phyloP scores from a whole-genome alignment of 2,329 filamentous ascomycete species.

The Alternaria angustiovoidea region DNA sequence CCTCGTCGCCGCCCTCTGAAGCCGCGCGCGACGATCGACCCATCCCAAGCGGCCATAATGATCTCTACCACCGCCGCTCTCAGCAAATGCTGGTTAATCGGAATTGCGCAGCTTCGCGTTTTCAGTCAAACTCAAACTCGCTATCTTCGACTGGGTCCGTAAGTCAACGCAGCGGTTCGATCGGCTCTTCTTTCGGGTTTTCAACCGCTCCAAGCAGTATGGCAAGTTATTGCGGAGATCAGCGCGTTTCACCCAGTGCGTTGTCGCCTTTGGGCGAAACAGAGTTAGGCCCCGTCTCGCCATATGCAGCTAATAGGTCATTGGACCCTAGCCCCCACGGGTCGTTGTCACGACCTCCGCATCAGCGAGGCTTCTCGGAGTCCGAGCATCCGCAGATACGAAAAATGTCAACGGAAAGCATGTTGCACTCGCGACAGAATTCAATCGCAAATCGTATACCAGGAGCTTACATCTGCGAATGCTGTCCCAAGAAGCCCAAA shows the following conservation, averaged over 20 bases:
- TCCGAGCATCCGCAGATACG: constrained; percentile 50
- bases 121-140: constrained; percentile 66
- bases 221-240: constrained; percentile 69
- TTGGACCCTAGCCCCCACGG: constrained; percentile 54
- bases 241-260: constrained; percentile 67
- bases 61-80: constrained; percentile 64
- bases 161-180: constrained; percentile 67
- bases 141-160: constrained; percentile 69
- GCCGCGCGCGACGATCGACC: constrained; percentile 57
- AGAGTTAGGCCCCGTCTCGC: constrained; percentile 62
- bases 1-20: constrained; percentile 69
- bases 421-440: constrained; percentile 57
- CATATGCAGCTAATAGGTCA: constrained; percentile 60
- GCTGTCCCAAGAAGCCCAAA: constrained; percentile 96
- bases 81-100: constrained; percentile 64
- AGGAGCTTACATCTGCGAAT: constrained; percentile 81
- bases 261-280: constrained; percentile 66
- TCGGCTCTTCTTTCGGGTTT: constrained; percentile 67
- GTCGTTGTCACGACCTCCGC: constrained; percentile 50
- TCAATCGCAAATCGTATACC: constrained; percentile 61
- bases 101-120: constrained; percentile 62
- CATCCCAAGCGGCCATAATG: constrained; percentile 53
- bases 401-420: constrained; percentile 59
- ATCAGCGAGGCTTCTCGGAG: constrained; percentile 54
- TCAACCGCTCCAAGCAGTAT: constrained; percentile 69